Conservation (phyloP, 1,284 basidiomycete genomes). For the Hymenochaete sp. region DNA sequence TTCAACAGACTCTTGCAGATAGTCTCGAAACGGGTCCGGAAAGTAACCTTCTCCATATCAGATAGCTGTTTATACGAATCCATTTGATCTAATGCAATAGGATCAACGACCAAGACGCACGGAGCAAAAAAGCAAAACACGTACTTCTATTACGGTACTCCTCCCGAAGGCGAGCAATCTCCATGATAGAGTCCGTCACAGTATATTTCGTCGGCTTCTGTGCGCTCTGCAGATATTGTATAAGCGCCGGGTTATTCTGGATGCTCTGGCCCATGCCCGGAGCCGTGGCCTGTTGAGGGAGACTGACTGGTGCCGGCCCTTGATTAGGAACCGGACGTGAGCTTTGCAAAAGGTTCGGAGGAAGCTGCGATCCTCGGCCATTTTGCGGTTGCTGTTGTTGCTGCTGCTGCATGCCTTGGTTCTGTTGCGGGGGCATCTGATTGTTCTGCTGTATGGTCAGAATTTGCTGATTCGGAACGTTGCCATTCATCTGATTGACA, state of each 20-base stretch:
- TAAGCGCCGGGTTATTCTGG: not conserved
- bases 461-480: constrained; percentile 2
- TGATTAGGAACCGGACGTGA: not conserved
- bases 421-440: not conserved
- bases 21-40: constrained; percentile 33
- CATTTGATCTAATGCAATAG: no score
- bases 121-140: not conserved
- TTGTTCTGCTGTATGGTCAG: not conserved
- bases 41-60: constrained; percentile 6
- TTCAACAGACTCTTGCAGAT: constrained; percentile 36
- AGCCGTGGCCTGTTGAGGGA: not conserved
- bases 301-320: not conserved
- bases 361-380: not conserved
- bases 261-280: not conserved
- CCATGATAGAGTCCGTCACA: not conserved
- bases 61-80: constrained; percentile 3
- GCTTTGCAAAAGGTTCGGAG: no score
- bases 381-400: constrained; percentile 4
- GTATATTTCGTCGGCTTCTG: not conserved
- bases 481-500: not conserved
- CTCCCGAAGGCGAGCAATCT: no score
- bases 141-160: no score
- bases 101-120: not conserved
- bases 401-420: constrained; percentile 4
- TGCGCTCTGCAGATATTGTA: not conserved